A percentile compares a stretch with the other conserved stretches of the same genome.
Evolutionary conservation across 148 eudicot genomes (phyloP).

Genomic region (Salicornia ramosissima): DNA sequence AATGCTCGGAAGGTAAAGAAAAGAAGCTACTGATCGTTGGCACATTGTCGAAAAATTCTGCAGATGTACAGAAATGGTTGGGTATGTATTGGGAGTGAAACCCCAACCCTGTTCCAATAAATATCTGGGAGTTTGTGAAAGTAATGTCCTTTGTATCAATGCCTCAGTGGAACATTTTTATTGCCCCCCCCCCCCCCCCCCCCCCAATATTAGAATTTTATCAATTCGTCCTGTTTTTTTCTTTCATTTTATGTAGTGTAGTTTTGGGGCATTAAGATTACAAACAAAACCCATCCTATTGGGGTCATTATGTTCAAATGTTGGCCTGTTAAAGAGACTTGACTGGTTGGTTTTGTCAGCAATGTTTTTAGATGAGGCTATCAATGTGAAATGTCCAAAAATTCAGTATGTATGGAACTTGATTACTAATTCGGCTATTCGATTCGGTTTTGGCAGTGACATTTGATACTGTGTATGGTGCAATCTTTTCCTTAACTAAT

Average conservation of each 20-base stretch:
- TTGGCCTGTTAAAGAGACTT: constrained; percentile 1
- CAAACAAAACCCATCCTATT: constrained; percentile 2
- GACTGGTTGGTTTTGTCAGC: neutral
- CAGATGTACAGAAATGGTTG: neutral
- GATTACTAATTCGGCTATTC: no score
- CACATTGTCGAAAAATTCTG: neutral
- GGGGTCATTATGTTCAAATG: neutral
- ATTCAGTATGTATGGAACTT: neutral
- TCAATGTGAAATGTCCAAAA: neutral
- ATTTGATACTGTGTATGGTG: no score
- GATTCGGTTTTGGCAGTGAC: no score
- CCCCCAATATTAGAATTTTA: no score
- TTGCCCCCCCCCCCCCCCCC: no score
- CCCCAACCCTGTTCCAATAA: constrained; percentile 7
- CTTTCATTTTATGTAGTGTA: neutral
- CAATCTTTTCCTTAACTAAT: no score
- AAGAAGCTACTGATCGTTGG: constrained; percentile 1
- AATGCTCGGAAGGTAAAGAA: neutral
- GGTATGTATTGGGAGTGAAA: neutral
- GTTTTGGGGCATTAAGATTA: neutral
- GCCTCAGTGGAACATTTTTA: neutral
- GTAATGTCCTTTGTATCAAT: constrained; percentile 5
- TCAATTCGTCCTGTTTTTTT: no score
- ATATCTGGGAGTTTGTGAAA: constrained; percentile 11
- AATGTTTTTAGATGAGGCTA: neutral